Percentiles rank a stretch among this genome's conserved stretches.
phyloP scores from a whole-genome alignment of 306 rosid species.

The Canavalia gladiata region DNA sequence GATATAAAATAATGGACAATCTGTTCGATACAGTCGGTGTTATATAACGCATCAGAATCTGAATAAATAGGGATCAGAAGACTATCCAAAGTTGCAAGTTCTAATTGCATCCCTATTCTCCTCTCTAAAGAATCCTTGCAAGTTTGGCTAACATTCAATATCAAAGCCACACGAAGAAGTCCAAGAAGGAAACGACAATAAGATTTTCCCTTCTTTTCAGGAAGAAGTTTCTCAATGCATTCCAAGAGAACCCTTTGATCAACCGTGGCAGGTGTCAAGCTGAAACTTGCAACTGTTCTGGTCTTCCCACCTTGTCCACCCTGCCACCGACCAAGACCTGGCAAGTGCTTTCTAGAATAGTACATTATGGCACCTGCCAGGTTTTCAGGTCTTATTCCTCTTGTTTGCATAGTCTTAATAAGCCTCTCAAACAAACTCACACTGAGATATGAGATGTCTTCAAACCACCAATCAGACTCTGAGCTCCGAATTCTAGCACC shows the following conservation, averaged over 20 bases:
- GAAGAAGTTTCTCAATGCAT: constrained; percentile 84
- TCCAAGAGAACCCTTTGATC: constrained; percentile 85
- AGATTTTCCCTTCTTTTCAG: constrained; percentile 80
- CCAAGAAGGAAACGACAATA: constrained; percentile 89
- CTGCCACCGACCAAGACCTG: constrained; percentile 93
- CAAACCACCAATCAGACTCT: constrained; percentile 99
- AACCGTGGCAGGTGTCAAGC: constrained; percentile 75
- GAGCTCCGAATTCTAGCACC: constrained; percentile 91
- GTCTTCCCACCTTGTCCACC: constrained; percentile 71
- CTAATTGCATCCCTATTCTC: constrained; percentile 94
- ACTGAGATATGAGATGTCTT: constrained; percentile 89
- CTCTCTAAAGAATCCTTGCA: constrained; percentile 79
- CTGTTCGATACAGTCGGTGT: constrained; percentile 76
- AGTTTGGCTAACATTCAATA: constrained; percentile 67
- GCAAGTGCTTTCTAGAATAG: constrained; percentile 88
- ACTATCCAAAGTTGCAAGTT: constrained; percentile 84
- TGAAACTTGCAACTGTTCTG: constrained; percentile 78
- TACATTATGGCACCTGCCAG: constrained; percentile 83
- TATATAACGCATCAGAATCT: constrained; percentile 81
- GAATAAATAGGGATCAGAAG: constrained; percentile 89
- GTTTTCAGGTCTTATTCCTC: constrained; percentile 86
- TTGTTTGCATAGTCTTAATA: constrained; percentile 81
- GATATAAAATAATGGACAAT: constrained; percentile 72
- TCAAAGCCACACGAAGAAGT: constrained; percentile 90
- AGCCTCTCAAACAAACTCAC: constrained; percentile 82